Evolutionary conservation across 1,139 yeast species (phyloP), one percentile per base, ranked within the genome.

Genomic region (Candida albicans): DNA sequence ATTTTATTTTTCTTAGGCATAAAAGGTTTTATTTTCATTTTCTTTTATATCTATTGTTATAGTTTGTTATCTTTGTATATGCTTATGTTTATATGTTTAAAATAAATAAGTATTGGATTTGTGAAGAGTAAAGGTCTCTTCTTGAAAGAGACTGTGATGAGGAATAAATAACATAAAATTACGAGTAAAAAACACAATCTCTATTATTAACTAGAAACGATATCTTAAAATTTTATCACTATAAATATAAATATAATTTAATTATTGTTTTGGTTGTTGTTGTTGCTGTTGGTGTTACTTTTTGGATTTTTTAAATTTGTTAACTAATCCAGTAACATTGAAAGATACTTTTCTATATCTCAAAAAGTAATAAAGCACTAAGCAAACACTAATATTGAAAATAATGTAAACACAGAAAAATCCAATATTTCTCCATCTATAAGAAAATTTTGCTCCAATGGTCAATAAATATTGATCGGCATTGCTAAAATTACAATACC

Each of bases 401-500:
- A 66, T 44, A 47, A 81, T 70, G 58, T 78, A 84, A 10, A 66
- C 83, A 66, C 77, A 77, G 51, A 70, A 68, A 48, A 84, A 68
- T 15, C 90, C 90, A 46, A 83, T 46, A 56, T 84, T 82, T 68
- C 89, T 76, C 87, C 88, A 82, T 41, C 81, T 64, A 45, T 80
- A 61, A 32, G 64, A 54, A 56, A 66, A 81, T 29, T 62, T 59
- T 41, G 79, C 69, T 37, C 74, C 71, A 42, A 81, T 61, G 8
- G 66, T 59, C 0, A 54, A 49, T 56, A 85, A 59, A 55, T 70
- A 84, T 33, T 77, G 73, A 57, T 82, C 81, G 35, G 86, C 85
- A 43, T 64, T 67, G 1, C 65, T 50, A 55, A 71, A 77, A 32
- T 70, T 56, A 64, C 95, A 86, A 59, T 76, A 82, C 9, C 75